Evolutionary conservation across 2,329 filamentous ascomycete genomes (phyloP).

Genomic region (Colletotrichum cordylinicola): DNA sequence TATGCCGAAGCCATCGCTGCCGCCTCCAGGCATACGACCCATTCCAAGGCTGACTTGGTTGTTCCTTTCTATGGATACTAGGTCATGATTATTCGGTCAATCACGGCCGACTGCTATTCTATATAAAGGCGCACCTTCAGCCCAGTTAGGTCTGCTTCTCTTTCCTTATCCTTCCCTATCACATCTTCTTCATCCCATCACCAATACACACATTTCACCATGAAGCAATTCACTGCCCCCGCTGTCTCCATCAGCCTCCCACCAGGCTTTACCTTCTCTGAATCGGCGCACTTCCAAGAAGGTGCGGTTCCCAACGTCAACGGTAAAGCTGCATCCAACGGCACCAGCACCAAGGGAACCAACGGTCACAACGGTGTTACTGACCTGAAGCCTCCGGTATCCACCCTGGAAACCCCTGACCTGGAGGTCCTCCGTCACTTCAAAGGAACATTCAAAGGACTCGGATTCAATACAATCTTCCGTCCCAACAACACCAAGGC

Average conservation of each 20-base stretch:
- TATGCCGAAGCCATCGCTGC: fast-evolving
- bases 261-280: neutral
- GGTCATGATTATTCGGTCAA: no score
- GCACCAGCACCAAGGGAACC: neutral
- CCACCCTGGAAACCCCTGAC: neutral
- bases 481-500: constrained; percentile 32
- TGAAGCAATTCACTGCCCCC: neutral
- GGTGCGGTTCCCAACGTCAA: neutral
- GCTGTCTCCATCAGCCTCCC: neutral
- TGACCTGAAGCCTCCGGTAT: neutral
- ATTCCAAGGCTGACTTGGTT: neutral
- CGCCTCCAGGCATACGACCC: neutral
- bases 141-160: no score
- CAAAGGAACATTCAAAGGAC: constrained; percentile 33
- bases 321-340: neutral
- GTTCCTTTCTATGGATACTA: no score
- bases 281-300: neutral
- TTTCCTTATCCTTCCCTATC: no score
- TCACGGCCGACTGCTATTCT: no score
- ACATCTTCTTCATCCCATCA: neutral
- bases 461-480: constrained; percentile 44
- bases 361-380: neutral
- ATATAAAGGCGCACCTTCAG: no score
- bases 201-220: neutral
- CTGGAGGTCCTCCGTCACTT: constrained; percentile 31